phyloP scores from a whole-genome alignment of 495 filamentous ascomycete species.

The Neurospora sp. region DNA sequence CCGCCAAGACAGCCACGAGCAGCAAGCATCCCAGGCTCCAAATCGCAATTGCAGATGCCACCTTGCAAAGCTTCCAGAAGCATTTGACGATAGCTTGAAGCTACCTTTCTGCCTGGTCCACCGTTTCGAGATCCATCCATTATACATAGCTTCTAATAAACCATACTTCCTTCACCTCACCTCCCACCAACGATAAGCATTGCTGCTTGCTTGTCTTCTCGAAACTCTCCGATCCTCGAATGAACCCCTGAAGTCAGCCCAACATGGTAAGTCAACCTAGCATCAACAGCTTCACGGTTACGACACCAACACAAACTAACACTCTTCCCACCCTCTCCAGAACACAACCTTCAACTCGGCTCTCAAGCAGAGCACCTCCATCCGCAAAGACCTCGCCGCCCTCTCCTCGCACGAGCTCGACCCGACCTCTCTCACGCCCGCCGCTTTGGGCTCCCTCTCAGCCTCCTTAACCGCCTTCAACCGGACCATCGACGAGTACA shows the following conservation, averaged over 20 bases:
- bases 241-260: not conserved
- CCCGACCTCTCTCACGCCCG: slow-evolving; percentile 36
- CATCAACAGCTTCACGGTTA: not conserved
- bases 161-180: not conserved
- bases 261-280: not conserved
- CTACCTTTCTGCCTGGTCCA: not conserved
- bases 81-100: not conserved
- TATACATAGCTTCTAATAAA: not conserved
- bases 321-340: slow-evolving; percentile 21
- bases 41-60: not conserved
- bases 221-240: not conserved
- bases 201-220: not conserved
- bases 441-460: slow-evolving; percentile 41
- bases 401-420: slow-evolving; percentile 54
- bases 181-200: not conserved
- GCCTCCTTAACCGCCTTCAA: slow-evolving; percentile 81
- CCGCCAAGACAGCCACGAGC: not conserved
- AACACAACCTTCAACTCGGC: slow-evolving; percentile 95
- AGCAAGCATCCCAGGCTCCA: not conserved
- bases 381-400: slow-evolving; percentile 72
- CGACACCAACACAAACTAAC: not conserved
- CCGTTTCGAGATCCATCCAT: not conserved
- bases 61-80: not conserved
- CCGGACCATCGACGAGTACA: slow-evolving; percentile 90
- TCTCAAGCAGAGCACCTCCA: slow-evolving; percentile 79